Evolutionary conservation across 2,329 filamentous ascomycete species (phyloP), one percentile per base, ranked within the genome.

Genomic region (Penicillium paneum): DNA sequence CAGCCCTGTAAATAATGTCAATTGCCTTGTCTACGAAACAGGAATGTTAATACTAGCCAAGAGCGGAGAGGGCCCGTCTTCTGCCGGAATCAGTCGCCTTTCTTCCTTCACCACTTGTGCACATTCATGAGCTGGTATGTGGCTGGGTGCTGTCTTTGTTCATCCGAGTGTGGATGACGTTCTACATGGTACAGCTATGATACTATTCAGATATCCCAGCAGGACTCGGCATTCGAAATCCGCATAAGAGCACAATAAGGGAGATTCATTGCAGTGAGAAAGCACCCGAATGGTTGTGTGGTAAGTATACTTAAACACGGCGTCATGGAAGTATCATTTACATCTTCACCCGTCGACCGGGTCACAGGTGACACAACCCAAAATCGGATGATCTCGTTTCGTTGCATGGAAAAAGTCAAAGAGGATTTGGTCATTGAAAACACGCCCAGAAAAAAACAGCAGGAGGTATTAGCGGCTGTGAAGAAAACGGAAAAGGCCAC

Each of bases 251-350:
- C 38, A 53, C 24, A 26, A 39, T 41, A 52, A 52, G 26, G 35
- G 26, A 45, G 17, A 19, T 65, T 64, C 60, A 64, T 66, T 66
- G 44, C 44, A 58, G 62, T 61, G 58, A 65, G 52, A 59, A 56
- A 55, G 56, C 54, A 59, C 56, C 36, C 17, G 41, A 58, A 56
- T 58, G 34, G 53, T 55, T 58, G 55, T 53, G 47, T 57, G 36
- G 31, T 63, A 66, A 67, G 40, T 58, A 66, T 66, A 68, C 58
- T 67, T 53, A 66, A 68, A 70, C 65, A 71, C 60, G 59, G 59
- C 69, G 71, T 69, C 63, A 49, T 49, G 28, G 38, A 70, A 71
- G 67, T 72, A 74, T 74, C 73, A 74, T 75, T 71, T 74, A 75
- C 73, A 75, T 71, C 66, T 70, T 71, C 67, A 63, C 64, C 55